Conservation (phyloP, 208 protist genomes). For the Acanthamoeba royreba region DNA sequence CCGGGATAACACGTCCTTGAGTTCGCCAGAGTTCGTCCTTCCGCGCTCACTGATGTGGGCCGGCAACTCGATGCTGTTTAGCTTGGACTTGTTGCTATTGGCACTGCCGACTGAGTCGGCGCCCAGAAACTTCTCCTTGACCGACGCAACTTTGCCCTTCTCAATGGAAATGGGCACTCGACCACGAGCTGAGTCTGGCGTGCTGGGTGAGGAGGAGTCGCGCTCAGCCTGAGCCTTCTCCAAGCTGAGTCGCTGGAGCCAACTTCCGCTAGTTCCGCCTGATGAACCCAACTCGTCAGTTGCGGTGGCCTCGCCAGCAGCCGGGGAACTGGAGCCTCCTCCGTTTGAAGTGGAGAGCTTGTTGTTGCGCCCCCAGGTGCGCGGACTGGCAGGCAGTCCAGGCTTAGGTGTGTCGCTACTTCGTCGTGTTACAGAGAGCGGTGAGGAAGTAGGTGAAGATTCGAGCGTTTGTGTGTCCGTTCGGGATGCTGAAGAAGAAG, state of each 20-base stretch:
- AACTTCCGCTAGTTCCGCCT: too few relatives aligned
- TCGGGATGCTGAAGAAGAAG: background rate
- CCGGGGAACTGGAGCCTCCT: too few relatives aligned
- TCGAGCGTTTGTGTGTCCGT: background rate
- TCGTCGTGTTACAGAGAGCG: background rate
- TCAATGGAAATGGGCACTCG: background rate
- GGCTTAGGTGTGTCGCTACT: too few relatives aligned
- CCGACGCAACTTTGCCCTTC: background rate
- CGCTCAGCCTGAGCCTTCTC: background rate
- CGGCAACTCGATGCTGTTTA: background rate
- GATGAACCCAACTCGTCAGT: too few relatives aligned
- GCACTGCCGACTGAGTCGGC: too few relatives aligned
- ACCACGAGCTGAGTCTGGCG: background rate
- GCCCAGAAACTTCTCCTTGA: background rate
- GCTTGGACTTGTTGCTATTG: too few relatives aligned
- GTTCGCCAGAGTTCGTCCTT: background rate
- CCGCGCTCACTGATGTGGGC: background rate
- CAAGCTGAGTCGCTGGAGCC: background rate
- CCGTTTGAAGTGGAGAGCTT: too few relatives aligned
- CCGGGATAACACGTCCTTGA: background rate
- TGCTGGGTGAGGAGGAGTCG: too few relatives aligned
- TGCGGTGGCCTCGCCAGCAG: too few relatives aligned
- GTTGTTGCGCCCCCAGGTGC: too few relatives aligned
- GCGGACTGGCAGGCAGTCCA: too few relatives aligned
- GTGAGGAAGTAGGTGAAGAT: background rate